These are phyloP conservation scores for Chrysoporthe austroafricana DNA, from an alignment of 2,329 filamentous ascomycete genomes.

Conservation along the genomic window DNA sequence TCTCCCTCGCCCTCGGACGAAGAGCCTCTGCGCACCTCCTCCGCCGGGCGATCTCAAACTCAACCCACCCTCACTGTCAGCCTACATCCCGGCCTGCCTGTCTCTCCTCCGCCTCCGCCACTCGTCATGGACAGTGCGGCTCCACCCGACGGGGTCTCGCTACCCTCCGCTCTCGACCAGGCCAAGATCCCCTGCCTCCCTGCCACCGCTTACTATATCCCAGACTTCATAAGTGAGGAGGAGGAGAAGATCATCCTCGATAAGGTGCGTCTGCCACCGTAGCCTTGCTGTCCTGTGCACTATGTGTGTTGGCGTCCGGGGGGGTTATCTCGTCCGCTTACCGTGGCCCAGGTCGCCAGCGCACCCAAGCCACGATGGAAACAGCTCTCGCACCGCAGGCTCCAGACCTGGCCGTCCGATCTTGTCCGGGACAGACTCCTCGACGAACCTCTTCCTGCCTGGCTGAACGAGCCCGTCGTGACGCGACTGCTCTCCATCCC, in stretches of 20 bases:
- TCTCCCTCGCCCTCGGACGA: background rate
- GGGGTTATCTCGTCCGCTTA: conserved; percentile 10
- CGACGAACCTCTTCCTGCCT: conserved; percentile 72
- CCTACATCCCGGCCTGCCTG: conserved; percentile 13
- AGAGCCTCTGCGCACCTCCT: conserved; percentile 11
- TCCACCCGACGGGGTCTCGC: conserved; percentile 30
- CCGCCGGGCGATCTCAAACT: conserved; percentile 4
- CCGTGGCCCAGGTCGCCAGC: conserved; percentile 55
- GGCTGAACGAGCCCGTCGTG: conserved; percentile 74
- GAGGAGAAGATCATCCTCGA: conserved; percentile 74
- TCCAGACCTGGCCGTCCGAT: conserved; percentile 89
- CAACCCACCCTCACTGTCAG: conserved; percentile 5
- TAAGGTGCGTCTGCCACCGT: conserved; percentile 56
- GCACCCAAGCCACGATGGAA: conserved; percentile 83
- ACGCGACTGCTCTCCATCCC: conserved; percentile 60
- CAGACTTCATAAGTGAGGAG: conserved; percentile 76
- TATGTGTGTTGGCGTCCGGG: conserved; percentile 42
- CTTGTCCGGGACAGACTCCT: conserved; percentile 80
- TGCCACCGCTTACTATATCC: conserved; percentile 77
- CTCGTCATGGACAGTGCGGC: conserved; percentile 22
- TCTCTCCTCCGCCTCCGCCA: conserved; percentile 20
- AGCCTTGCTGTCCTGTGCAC: background rate
- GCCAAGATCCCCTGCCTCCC: conserved; percentile 61
- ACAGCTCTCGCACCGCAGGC: conserved; percentile 80
- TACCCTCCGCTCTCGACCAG: conserved; percentile 55